Evolutionary conservation across 768 basidiomycete species (phyloP).

Genomic region (Hygrophorus pudorinus): DNA sequence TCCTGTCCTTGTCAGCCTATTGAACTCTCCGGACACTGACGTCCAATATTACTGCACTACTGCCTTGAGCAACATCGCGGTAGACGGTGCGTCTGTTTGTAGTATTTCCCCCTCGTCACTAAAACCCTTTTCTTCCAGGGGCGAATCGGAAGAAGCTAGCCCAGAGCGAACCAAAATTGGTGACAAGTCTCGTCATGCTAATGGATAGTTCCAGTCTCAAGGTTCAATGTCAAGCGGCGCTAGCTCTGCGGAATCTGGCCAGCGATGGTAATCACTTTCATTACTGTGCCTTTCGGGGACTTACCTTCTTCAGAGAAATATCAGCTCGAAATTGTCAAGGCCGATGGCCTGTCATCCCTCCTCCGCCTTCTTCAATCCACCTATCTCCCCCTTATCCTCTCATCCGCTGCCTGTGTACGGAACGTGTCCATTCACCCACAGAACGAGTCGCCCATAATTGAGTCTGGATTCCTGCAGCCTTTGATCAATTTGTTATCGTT

Average conservation of each 20-base stretch:
- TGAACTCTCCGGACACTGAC: slow-evolving; percentile 97
- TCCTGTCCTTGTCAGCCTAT: slow-evolving; percentile 87
- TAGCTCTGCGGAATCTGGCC: slow-evolving; percentile 92
- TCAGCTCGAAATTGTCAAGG: slow-evolving; percentile 95
- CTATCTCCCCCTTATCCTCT: slow-evolving; percentile 94
- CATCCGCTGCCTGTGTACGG: slow-evolving; percentile 95
- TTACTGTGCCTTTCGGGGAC: slow-evolving; percentile 3
- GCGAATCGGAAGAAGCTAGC: slow-evolving; percentile 91
- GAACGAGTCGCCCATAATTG: slow-evolving; percentile 99
- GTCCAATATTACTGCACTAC: slow-evolving; percentile 99
- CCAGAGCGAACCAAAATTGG: slow-evolving; percentile 88
- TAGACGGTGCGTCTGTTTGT: slow-evolving; percentile 56
- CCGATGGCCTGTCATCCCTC: slow-evolving; percentile 84
- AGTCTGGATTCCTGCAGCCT: slow-evolving; percentile 93
- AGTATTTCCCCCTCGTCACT: background rate
- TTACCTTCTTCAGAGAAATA: slow-evolving; percentile 69
- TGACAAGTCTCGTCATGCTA: slow-evolving; percentile 83
- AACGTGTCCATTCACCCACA: slow-evolving; percentile 98
- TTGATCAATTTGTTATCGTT: slow-evolving; percentile 93
- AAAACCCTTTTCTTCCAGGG: slow-evolving; percentile 28
- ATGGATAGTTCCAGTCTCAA: slow-evolving; percentile 98
- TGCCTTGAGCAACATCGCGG: slow-evolving; percentile 95
- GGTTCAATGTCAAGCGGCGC: slow-evolving; percentile 96
- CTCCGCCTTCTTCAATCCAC: slow-evolving; percentile 93
- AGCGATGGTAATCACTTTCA: slow-evolving; percentile 66